phyloP scores from a whole-genome alignment of 768 basidiomycete species.

The Russula griseocarnosa region DNA sequence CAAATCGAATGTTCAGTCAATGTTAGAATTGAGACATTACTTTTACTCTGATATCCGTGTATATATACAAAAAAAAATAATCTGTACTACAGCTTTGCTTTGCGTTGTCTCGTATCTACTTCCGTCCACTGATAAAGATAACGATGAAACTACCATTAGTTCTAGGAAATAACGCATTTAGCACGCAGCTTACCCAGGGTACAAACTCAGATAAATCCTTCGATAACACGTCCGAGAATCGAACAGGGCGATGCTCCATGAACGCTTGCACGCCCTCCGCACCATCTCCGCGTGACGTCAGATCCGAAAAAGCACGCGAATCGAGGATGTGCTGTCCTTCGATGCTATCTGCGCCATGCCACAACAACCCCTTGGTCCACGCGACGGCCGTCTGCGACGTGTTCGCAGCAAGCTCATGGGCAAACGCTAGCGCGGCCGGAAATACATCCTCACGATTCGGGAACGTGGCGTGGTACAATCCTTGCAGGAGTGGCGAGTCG shows the following conservation, averaged over 20 bases:
- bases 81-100: conserved; percentile 14
- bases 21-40: too few species aligned
- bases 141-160: background rate
- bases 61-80: too few species aligned
- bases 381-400: conserved; percentile 51
- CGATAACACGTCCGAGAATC: conserved; percentile 45
- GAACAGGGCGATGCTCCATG: conserved; percentile 44
- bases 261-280: conserved; percentile 49
- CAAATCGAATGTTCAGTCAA: too few species aligned
- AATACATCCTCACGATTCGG: conserved; percentile 50
- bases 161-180: background rate
- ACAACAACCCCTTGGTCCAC: conserved; percentile 49
- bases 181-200: conserved; percentile 46
- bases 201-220: conserved; percentile 42
- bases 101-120: conserved; percentile 13
- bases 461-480: conserved; percentile 46
- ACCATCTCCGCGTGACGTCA: conserved; percentile 41
- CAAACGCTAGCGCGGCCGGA: conserved; percentile 49
- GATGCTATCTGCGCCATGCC: conserved; percentile 46
- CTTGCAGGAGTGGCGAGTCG: conserved; percentile 42
- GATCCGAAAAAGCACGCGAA: conserved; percentile 44
- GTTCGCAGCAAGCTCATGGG: conserved; percentile 47
- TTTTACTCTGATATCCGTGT: background rate
- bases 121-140: conserved; percentile 37
- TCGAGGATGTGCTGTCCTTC: conserved; percentile 56